Evolutionary conservation across 2,329 filamentous ascomycete species (phyloP).

Genomic region (Thielaviopsis cerberus): DNA sequence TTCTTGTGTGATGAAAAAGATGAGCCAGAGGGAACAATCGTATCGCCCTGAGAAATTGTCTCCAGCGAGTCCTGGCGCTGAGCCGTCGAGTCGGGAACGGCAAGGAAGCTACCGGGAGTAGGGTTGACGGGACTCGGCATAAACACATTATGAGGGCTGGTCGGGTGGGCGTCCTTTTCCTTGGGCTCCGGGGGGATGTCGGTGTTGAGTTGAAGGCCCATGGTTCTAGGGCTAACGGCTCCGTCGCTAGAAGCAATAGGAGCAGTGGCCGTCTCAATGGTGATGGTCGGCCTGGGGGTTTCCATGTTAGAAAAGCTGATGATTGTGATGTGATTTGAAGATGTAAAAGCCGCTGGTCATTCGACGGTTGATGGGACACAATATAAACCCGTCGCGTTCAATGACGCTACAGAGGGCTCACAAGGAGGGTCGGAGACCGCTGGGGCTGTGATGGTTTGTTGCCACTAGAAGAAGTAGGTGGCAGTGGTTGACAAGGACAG

Average conservation of each 20-base stretch:
- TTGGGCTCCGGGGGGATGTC: conserved; percentile 17
- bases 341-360: not conserved
- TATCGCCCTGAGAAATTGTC: conserved; percentile 42
- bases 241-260: conserved; percentile 23
- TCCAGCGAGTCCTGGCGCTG: conserved; percentile 50
- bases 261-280: conserved; percentile 32
- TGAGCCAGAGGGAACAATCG: conserved; percentile 31
- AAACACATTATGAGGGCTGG: conserved; percentile 50
- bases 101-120: conserved; percentile 33
- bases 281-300: conserved; percentile 30
- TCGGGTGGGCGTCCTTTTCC: conserved; percentile 43
- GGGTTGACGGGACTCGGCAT: conserved; percentile 32
- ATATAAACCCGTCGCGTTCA: no score
- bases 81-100: conserved; percentile 51
- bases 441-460: no score
- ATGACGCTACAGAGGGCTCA: no score
- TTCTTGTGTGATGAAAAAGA: conserved; percentile 27
- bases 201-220: conserved; percentile 27
- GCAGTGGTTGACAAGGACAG: no score
- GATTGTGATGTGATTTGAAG: not conserved
- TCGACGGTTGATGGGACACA: not conserved
- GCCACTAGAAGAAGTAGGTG: no score
- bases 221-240: conserved; percentile 23
- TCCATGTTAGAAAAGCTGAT: conserved; percentile 10
- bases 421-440: no score